phyloP scores from a whole-genome alignment of 306 rosid genomes.

The Mimosa bimucronata region DNA sequence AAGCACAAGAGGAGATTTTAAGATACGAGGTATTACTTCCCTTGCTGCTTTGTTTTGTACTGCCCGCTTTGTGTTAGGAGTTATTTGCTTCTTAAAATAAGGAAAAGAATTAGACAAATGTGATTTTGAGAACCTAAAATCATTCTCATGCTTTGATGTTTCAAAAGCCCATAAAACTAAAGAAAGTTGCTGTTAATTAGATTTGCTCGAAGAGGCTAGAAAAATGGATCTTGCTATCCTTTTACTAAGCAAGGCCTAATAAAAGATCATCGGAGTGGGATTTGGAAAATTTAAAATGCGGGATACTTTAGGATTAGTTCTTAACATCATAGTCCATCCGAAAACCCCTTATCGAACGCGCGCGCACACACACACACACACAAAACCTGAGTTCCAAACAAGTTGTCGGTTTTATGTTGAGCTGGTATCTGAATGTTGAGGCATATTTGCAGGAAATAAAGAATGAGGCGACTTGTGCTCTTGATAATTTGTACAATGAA shows the following conservation, averaged over 20 bases:
- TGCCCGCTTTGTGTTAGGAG: constrained; percentile 1
- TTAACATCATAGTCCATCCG: not conserved
- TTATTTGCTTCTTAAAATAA: not conserved
- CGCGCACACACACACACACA: too few relatives aligned
- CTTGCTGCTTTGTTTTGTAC: not conserved
- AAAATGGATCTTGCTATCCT: not conserved
- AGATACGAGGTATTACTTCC: constrained; percentile 63
- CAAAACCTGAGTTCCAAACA: not conserved
- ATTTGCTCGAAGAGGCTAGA: not conserved
- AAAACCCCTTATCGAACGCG: too few relatives aligned
- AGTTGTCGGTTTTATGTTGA: not conserved
- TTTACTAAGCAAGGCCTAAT: not conserved
- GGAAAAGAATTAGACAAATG: not conserved
- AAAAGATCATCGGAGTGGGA: not conserved
- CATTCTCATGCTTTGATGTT: not conserved
- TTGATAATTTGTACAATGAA: constrained; percentile 80
- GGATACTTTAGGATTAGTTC: not conserved
- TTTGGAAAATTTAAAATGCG: not conserved
- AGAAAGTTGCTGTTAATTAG: not conserved
- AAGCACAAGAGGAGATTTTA: constrained; percentile 82
- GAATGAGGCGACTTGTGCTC: constrained; percentile 59
- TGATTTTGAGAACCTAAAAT: not conserved
- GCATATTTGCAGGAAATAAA: constrained; percentile 61
- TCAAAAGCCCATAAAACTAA: not conserved
- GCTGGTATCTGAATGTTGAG: constrained; percentile 5